Evolutionary conservation across 768 basidiomycete genomes (phyloP), one percentile per base, ranked within the genome.

Genomic region (Tricholoma hemisulphureum): DNA sequence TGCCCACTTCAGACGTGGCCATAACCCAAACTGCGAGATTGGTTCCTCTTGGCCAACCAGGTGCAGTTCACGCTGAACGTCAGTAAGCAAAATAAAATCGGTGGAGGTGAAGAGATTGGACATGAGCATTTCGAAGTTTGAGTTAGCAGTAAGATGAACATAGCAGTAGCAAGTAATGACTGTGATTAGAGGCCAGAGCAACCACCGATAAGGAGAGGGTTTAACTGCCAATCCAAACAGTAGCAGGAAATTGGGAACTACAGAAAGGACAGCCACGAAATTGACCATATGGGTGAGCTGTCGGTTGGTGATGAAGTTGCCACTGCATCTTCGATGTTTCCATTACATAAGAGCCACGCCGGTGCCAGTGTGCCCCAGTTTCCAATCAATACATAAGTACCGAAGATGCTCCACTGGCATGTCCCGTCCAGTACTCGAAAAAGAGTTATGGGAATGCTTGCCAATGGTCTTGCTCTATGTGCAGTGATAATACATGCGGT

Each of bases 31-130:
- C 20, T 51, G 55, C 51, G 53, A 49, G 49, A 63, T 63, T 14
- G 61, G n/a, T 20, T 57, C 52, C 14, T 28, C 43, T 39, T 60
- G 61, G 13, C 56, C 61, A 21, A 37, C 18, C n/a, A 53, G 31
- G 13, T 29, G 48, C 18, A 60, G 35, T 39, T 60, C 56, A 20
- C 49, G 51, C 23, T 60, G 61, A 49, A 60, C 56, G 21, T 63
- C 49, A 10, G 61, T 63, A 46, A 63, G 61, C 29, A 62, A 35
- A 24, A 62, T 50, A n/a, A 37, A 62, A 26, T 62, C 61, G n/a
- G 53, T 56, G 14, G 58, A 46, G 5, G 37, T 21, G 32, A 56
- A 34, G 24, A 28, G 2, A 28, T 35, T 21, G 6, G 20, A 28
- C 28, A 48, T 5, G 14, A 56, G 14, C 14, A n/a, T 24, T 13